Percentiles rank a stretch among this genome's conserved stretches.
Evolutionary conservation across 73 alveolate genomes (phyloP).

Genomic region (Halteria grandinella): DNA sequence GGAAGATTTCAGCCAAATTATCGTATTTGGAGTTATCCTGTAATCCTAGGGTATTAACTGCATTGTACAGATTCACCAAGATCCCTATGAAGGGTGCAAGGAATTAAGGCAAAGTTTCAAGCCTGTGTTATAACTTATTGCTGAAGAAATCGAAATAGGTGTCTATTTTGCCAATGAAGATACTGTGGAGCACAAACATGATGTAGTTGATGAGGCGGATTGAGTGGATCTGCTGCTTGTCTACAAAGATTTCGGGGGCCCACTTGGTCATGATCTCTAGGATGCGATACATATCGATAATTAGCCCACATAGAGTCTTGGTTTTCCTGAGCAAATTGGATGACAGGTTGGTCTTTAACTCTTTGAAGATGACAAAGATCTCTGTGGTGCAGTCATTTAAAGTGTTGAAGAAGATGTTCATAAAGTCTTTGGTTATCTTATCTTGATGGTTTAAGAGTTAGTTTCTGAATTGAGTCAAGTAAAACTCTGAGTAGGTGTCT

Average conservation of each 20-base stretch:
- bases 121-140: background rate
- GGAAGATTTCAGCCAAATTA: constrained; percentile 45
- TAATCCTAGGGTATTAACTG: constrained; percentile 8
- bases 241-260: constrained; percentile 43
- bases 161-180: constrained; percentile 13
- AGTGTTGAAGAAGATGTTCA: constrained; percentile 53
- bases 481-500: constrained; percentile 27
- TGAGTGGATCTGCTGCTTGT: constrained; percentile 15
- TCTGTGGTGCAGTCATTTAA: constrained; percentile 54
- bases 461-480: constrained; percentile 15
- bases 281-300: constrained; percentile 37
- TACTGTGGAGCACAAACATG: constrained; percentile 43
- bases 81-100: constrained; percentile 46
- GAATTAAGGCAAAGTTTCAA: constrained; percentile 32
- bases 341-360: constrained; percentile 37
- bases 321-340: constrained; percentile 27
- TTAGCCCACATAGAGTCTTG: background rate
- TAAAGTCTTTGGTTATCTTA: constrained; percentile 42
- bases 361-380: constrained; percentile 56
- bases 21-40: constrained; percentile 12
- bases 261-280: constrained; percentile 14
- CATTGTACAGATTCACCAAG: constrained; percentile 23
- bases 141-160: constrained; percentile 35
- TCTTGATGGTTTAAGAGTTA: constrained; percentile 8
- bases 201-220: constrained; percentile 20